Evolutionary conservation across 805 yeast species (phyloP).

Genomic region (Starmerella etchellsii): DNA sequence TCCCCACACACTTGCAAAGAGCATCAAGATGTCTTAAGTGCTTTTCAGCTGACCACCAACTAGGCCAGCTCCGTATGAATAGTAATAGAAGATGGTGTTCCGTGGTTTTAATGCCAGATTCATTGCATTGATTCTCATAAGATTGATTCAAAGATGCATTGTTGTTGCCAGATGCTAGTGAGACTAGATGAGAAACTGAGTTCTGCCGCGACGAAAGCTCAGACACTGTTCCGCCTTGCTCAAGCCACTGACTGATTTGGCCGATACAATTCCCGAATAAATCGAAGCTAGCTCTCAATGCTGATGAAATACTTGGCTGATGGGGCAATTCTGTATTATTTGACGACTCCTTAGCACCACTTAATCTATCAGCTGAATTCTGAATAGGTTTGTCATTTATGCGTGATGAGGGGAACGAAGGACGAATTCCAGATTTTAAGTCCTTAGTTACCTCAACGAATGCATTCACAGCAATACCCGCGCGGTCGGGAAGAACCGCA

Average conservation of each 20-base stretch:
- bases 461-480: slow-evolving; percentile 55
- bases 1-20: slow-evolving; percentile 37
- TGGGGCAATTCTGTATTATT: slow-evolving; percentile 14
- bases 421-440: slow-evolving; percentile 41
- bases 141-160: not conserved
- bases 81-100: slow-evolving; percentile 14
- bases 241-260: slow-evolving; percentile 16
- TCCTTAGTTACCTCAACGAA: slow-evolving; percentile 63
- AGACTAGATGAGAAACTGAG: slow-evolving; percentile 19
- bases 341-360: slow-evolving; percentile 14
- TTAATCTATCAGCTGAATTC: not conserved
- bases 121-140: not conserved
- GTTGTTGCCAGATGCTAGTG: slow-evolving; percentile 11
- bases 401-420: slow-evolving; percentile 44
- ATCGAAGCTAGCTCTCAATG: slow-evolving; percentile 20
- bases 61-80: slow-evolving; percentile 54
- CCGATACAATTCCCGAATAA: slow-evolving; percentile 21
- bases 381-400: not conserved
- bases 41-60: slow-evolving; percentile 41
- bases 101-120: slow-evolving; percentile 9
- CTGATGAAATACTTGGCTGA: slow-evolving; percentile 13
- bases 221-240: slow-evolving; percentile 8
- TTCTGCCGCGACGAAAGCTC: slow-evolving; percentile 17
- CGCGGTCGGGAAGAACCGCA: slow-evolving; percentile 48
- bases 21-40: slow-evolving; percentile 60